Evolutionary conservation across 106 monocot species (phyloP).

Genomic region (Amphibolis antarctica): DNA sequence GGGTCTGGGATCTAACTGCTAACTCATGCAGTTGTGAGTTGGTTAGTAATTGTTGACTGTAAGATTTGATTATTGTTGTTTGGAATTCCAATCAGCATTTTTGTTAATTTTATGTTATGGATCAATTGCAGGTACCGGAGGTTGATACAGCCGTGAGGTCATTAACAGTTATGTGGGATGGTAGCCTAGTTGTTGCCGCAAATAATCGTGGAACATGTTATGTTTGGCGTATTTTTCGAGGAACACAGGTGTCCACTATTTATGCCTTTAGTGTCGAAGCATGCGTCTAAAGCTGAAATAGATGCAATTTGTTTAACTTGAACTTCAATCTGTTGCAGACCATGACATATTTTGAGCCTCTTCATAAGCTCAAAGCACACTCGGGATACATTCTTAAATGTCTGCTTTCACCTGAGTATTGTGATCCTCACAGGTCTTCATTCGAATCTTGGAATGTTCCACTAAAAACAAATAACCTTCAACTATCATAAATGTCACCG

Average conservation of each 20-base stretch:
- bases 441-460: background rate
- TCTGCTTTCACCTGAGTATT: slow-evolving; percentile 92
- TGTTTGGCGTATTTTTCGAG: slow-evolving; percentile 84
- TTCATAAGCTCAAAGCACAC: slow-evolving; percentile 97
- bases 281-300: background rate
- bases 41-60: slow-evolving; percentile 26
- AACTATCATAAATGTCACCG: too few species aligned
- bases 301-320: background rate
- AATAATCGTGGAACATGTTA: slow-evolving; percentile 95
- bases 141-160: slow-evolving; percentile 96
- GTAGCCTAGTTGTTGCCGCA: slow-evolving; percentile 96
- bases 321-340: slow-evolving; percentile 37
- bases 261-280: background rate
- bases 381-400: slow-evolving; percentile 91
- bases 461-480: too few species aligned
- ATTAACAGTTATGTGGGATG: slow-evolving; percentile 99
- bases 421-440: slow-evolving; percentile 72
- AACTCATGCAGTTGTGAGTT: slow-evolving; percentile 98
- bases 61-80: background rate
- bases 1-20: slow-evolving; percentile 94
- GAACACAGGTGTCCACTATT: slow-evolving; percentile 44
- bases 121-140: slow-evolving; percentile 67
- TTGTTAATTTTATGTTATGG: background rate
- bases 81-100: background rate
- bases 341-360: slow-evolving; percentile 93